Evolutionary conservation across 2,329 filamentous ascomycete genomes (phyloP), one percentile per base, ranked within the genome.

Genomic region (Fusarium compactum): DNA sequence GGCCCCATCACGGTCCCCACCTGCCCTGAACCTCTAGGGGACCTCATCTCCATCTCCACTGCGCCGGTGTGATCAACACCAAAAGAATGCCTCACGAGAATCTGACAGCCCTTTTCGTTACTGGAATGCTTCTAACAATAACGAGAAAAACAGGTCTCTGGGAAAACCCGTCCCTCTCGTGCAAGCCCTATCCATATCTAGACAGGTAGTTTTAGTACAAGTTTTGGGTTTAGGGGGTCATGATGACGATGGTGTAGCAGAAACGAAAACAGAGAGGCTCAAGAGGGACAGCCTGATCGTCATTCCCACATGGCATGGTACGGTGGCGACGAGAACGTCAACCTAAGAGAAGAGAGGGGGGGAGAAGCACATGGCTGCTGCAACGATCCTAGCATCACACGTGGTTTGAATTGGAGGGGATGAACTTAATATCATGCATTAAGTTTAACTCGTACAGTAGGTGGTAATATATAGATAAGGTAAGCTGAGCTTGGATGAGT

Each of bases 361-460:
- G 12, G 29, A 56, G 53, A 56, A 25, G 50, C 59, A 62, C 59
- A 63, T 63, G 55, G 56, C 56, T 47, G 64, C 30, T 20, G 44
- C 55, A 51, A 27, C 44, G 56, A 69, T 69, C 65, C 57, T 20
- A 27, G 38, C 40, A 56, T 43, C 52, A 54, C 65, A 68, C 65
- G 67, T 69, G 67, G 67, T 51, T 53, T 63, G 40, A 27, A 66
- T 52, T 60, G 45, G 60, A 64, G 59, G 45, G 60, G 47, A 53
- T 22, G 38, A 34, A 54, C 48, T 44, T 54, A 24, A n/a, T 40
- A 34, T 25, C 45, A 51, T 48, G 53, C 53, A 56, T 56, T 48
- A 56, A 56, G 41, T 48, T 27, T 25, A 53, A 53, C 25, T n/a
- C 41, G 34, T 53, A 53, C 34, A 38, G 34, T 38, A 38, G 34